Conservation (phyloP, 192 early-diverging fungal genomes). For the Linnemannia zychae region DNA sequence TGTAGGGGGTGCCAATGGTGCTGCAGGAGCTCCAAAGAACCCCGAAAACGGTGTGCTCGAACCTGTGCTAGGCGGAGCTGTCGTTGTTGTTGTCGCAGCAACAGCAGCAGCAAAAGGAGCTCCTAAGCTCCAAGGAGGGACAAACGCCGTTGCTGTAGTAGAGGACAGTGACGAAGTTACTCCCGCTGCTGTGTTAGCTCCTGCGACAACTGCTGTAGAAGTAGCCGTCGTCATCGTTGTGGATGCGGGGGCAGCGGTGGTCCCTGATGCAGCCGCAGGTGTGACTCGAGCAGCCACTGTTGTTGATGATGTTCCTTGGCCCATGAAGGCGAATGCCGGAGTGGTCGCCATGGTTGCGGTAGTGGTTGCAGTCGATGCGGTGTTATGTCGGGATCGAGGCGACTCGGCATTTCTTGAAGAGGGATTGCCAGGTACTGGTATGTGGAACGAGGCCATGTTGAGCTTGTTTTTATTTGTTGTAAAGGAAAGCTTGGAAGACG, state of each 20-base stretch:
- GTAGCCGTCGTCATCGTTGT: background rate
- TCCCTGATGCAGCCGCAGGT: conserved; percentile 27
- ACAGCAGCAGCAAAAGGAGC: background rate
- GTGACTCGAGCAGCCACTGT: conserved; percentile 22
- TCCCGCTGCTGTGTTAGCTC: background rate
- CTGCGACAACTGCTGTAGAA: background rate
- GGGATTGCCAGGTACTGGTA: too few relatives aligned
- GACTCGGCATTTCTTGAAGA: background rate
- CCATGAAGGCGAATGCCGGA: conserved; percentile 6
- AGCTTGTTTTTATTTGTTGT: too few relatives aligned
- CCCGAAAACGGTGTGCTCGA: background rate
- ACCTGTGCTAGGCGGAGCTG: background rate
- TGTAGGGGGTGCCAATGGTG: background rate
- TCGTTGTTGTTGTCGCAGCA: background rate
- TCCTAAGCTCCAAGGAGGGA: background rate
- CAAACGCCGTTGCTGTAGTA: background rate
- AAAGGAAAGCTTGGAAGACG: too few relatives aligned
- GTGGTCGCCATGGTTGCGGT: background rate
- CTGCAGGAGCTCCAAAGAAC: background rate
- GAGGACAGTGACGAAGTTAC: background rate
- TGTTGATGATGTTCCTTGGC: background rate
- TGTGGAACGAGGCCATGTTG: too few relatives aligned
- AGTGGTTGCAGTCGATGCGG: background rate
- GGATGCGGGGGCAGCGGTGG: conserved; percentile 12
- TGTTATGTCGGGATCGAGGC: background rate